Evolutionary conservation across 1,139 yeast genomes (phyloP).

Genomic region (Wickerhamomyces sp.): DNA sequence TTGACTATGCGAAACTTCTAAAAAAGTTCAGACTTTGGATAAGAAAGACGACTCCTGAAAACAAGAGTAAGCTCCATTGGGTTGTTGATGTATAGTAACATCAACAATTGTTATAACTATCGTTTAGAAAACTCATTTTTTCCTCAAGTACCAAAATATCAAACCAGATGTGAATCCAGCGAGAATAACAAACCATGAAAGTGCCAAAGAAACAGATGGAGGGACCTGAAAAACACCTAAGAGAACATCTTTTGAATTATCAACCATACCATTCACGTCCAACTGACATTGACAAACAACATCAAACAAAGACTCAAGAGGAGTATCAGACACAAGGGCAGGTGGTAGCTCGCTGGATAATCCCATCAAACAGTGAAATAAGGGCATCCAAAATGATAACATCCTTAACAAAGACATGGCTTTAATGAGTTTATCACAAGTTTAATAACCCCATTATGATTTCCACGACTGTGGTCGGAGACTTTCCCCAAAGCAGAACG

Average conservation of each 20-base stretch:
- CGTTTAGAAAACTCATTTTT: slow-evolving; percentile 49
- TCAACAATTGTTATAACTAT: slow-evolving; percentile 75
- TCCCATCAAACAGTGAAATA: neutral
- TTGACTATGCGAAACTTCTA: slow-evolving; percentile 56
- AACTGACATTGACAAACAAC: slow-evolving; percentile 4
- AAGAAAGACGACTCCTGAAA: slow-evolving; percentile 42
- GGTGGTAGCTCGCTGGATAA: neutral
- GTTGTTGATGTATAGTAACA: slow-evolving; percentile 41
- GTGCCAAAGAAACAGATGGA: neutral
- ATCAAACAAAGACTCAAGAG: slow-evolving; percentile 14
- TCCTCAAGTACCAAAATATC: slow-evolving; percentile 57
- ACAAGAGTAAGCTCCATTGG: slow-evolving; percentile 92
- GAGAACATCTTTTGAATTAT: too few species aligned
- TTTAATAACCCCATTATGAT: slow-evolving; percentile 34
- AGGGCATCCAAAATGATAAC: neutral
- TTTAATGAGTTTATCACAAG: slow-evolving; percentile 23
- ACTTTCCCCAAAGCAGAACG: slow-evolving; percentile 84
- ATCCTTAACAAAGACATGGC: neutral
- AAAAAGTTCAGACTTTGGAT: slow-evolving; percentile 27
- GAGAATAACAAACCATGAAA: slow-evolving; percentile 4
- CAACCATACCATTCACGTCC: too few species aligned
- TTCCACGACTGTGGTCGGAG: slow-evolving; percentile 69
- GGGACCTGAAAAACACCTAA: too few species aligned
- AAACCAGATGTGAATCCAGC: slow-evolving; percentile 3
- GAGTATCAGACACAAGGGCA: slow-evolving; percentile 8